Conservation (phyloP, 2,329 filamentous ascomycete species). For the Fusarium pseudograminearum region DNA sequence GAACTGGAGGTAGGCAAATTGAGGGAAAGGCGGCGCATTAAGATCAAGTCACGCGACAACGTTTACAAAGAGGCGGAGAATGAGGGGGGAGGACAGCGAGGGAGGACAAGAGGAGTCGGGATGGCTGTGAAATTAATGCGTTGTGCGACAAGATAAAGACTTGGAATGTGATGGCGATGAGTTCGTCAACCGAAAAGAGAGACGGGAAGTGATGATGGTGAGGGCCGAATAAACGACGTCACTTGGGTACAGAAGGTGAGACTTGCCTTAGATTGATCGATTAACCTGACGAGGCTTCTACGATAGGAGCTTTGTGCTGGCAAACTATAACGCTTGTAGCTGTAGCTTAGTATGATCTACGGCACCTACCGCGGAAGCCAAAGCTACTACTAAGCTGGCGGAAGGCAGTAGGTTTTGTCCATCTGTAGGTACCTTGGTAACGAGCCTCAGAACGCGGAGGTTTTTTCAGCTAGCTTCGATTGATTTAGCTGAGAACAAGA, state of each 20-base stretch:
- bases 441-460: slow-evolving; percentile 5
- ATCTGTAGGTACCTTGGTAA: neutral
- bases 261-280: neutral
- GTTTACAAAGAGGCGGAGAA: slow-evolving; percentile 5
- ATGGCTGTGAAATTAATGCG: slow-evolving; percentile 11
- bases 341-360: neutral
- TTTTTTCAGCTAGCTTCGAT: neutral
- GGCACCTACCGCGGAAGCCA: neutral
- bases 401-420: neutral
- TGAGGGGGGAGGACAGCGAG: slow-evolving; percentile 11
- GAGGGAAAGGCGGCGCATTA: slow-evolving; percentile 21
- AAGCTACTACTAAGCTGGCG: slow-evolving; percentile 1
- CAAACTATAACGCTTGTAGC: slow-evolving; percentile 17
- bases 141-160: slow-evolving; percentile 32
- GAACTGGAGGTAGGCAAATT: neutral
- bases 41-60: slow-evolving; percentile 36
- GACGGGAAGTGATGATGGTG: slow-evolving; percentile 5
- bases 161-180: slow-evolving; percentile 40
- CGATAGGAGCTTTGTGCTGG: slow-evolving; percentile 10
- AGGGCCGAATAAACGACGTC: slow-evolving; percentile 31
- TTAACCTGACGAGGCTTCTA: neutral
- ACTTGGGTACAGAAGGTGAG: slow-evolving; percentile 22
- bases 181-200: slow-evolving; percentile 18
- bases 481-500: slow-evolving; percentile 20
- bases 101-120: neutral